A percentile compares a stretch with the other conserved stretches of the same genome.
These are phyloP conservation scores for Ustulina deusta DNA, from an alignment of 2,329 filamentous ascomycete genomes.

Conservation along the genomic window DNA sequence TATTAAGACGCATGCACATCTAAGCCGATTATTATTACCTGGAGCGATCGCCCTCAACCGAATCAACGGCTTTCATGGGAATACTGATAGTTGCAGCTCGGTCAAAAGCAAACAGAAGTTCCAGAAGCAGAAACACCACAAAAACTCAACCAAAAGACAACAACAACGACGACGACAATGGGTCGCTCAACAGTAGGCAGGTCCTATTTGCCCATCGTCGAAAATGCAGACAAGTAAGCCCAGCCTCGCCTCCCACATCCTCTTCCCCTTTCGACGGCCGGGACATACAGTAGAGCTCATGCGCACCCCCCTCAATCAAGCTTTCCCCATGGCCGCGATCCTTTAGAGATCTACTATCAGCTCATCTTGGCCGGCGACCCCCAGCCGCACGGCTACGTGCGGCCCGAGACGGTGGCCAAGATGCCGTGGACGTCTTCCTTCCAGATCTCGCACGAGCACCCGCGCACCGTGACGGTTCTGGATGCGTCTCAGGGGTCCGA, in stretches of 20 bases:
- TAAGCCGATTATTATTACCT: constrained; percentile 18
- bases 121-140: background rate
- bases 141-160: background rate
- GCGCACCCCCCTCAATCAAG: constrained; percentile 47
- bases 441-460: constrained; percentile 45
- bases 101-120: background rate
- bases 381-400: constrained; percentile 63
- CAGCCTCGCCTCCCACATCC: background rate
- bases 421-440: constrained; percentile 61
- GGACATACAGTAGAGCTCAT: constrained; percentile 7
- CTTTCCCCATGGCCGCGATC: constrained; percentile 58
- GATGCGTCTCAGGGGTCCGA: constrained; percentile 47
- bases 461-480: constrained; percentile 50
- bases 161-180: constrained; percentile 14
- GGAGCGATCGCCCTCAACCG: constrained; percentile 2
- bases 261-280: background rate
- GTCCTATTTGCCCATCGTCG: constrained; percentile 40
- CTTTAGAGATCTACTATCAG: constrained; percentile 55
- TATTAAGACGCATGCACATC: constrained; percentile 23
- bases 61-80: background rate
- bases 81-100: no score
- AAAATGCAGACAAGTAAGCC: constrained; percentile 41
- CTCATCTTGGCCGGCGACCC: constrained; percentile 60
- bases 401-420: constrained; percentile 57
- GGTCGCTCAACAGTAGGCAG: constrained; percentile 35